Evolutionary conservation across 495 filamentous ascomycete species (phyloP).

Genomic region (Talaromyces borbonicus): DNA sequence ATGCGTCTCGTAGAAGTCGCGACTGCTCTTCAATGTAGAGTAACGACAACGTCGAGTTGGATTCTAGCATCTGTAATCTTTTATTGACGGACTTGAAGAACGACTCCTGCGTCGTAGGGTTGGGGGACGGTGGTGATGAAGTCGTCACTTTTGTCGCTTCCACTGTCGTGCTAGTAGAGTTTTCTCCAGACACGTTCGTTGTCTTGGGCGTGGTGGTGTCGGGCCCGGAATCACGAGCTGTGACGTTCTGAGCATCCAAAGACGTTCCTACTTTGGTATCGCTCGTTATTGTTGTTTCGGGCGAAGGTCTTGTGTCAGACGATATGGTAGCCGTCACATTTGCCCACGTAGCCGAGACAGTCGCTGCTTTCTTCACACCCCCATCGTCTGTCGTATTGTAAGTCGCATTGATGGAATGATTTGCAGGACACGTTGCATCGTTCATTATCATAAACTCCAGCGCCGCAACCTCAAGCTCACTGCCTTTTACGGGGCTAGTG

Average conservation of each 20-base stretch:
- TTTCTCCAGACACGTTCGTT: slow-evolving; percentile 19
- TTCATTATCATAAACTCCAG: background rate
- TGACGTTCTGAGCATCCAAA: slow-evolving; percentile 13
- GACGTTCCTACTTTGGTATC: slow-evolving; percentile 15
- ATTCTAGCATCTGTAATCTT: slow-evolving; percentile 79
- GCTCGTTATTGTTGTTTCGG: slow-evolving; percentile 8
- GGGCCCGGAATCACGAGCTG: background rate
- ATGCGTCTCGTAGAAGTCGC: slow-evolving; percentile 79
- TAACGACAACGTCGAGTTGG: slow-evolving; percentile 84
- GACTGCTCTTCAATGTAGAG: slow-evolving; percentile 98
- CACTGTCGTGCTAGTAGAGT: slow-evolving; percentile 16
- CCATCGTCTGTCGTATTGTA: background rate
- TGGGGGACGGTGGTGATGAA: slow-evolving; percentile 48
- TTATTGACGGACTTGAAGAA: slow-evolving; percentile 97
- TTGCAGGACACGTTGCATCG: background rate
- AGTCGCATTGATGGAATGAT: background rate
- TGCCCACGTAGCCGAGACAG: background rate
- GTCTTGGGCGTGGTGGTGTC: background rate
- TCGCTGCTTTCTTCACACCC: background rate
- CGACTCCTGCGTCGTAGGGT: slow-evolving; percentile 84
- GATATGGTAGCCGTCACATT: background rate
- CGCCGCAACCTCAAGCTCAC: background rate
- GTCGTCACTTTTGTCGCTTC: slow-evolving; percentile 40
- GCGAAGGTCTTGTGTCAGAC: background rate
- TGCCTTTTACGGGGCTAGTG: background rate